Percentiles rank a stretch among this genome's conserved stretches.
These are phyloP conservation scores for Podospora pseudocomata DNA, from an alignment of 495 filamentous ascomycete genomes.

Conservation along the genomic window DNA sequence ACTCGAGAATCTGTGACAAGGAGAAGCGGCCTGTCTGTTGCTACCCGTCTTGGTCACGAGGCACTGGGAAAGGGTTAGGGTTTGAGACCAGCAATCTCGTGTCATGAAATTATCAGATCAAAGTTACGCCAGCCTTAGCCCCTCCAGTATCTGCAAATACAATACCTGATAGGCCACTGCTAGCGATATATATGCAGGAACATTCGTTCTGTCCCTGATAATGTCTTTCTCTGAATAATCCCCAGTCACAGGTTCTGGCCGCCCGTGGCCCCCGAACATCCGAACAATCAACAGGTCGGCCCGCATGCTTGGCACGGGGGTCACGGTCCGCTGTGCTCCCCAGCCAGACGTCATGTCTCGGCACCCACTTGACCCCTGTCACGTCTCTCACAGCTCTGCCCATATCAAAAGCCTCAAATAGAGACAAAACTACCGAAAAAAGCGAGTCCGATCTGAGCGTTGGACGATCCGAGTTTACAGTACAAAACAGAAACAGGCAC, in stretches of 20 bases:
- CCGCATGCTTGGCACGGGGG: conserved; percentile 9
- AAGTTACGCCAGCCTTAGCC: too few relatives aligned
- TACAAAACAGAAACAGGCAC: not conserved
- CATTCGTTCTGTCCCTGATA: not conserved
- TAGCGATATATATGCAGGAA: not conserved
- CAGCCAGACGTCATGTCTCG: conserved; percentile 10
- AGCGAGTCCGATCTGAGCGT: not conserved
- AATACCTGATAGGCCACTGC: not conserved
- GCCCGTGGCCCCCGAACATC: not conserved
- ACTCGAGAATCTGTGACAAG: not conserved
- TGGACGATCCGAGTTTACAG: not conserved
- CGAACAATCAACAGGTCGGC: not conserved
- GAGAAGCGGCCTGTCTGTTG: not conserved
- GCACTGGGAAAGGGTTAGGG: not conserved
- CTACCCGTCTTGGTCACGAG: not conserved
- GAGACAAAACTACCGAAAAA: too few relatives aligned
- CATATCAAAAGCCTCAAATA: not conserved
- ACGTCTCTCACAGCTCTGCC: not conserved
- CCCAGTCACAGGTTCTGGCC: not conserved
- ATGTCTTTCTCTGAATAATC: not conserved
- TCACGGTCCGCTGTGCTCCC: not conserved
- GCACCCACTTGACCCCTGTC: conserved; percentile 5
- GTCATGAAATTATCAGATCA: not conserved
- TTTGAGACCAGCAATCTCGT: not conserved
- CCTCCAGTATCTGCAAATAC: not conserved